These are phyloP conservation scores for Cucurbita ficifolia DNA, from an alignment of 306 rosid species.

Conservation along the genomic window DNA sequence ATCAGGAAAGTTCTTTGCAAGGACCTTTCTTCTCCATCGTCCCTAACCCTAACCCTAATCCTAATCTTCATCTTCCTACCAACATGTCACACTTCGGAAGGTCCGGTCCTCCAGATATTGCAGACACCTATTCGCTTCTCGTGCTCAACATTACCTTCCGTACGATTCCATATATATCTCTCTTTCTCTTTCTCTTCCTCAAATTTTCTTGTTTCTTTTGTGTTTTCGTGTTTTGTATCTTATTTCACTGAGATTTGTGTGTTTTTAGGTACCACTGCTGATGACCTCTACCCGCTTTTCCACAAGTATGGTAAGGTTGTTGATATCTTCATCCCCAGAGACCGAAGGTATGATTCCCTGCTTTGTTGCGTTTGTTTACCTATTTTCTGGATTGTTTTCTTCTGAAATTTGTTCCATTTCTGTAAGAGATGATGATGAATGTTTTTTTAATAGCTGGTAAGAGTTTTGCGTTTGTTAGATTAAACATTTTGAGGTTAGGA, in stretches of 20 bases:
- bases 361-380: not conserved
- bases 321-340: slow-evolving; percentile 83
- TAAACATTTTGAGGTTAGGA: not conserved
- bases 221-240: not conserved
- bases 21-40: not conserved
- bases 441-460: not conserved
- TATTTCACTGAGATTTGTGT: not conserved
- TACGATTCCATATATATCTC: slow-evolving; percentile 8
- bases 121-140: slow-evolving; percentile 88
- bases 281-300: slow-evolving; percentile 71
- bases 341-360: slow-evolving; percentile 42
- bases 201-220: not conserved
- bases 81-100: slow-evolving; percentile 81
- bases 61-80: not conserved
- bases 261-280: slow-evolving; percentile 59
- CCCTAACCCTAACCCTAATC: slow-evolving; percentile 11
- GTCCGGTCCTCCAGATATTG: slow-evolving; percentile 76
- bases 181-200: not conserved
- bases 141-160: slow-evolving; percentile 91
- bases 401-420: not conserved
- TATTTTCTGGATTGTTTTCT: not conserved
- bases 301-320: slow-evolving; percentile 87
- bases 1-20: not conserved
- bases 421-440: not conserved
- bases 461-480: not conserved